These are phyloP conservation scores for Hypoxylon sp. DNA, from an alignment of 2,329 filamentous ascomycete species.

Conservation along the genomic window DNA sequence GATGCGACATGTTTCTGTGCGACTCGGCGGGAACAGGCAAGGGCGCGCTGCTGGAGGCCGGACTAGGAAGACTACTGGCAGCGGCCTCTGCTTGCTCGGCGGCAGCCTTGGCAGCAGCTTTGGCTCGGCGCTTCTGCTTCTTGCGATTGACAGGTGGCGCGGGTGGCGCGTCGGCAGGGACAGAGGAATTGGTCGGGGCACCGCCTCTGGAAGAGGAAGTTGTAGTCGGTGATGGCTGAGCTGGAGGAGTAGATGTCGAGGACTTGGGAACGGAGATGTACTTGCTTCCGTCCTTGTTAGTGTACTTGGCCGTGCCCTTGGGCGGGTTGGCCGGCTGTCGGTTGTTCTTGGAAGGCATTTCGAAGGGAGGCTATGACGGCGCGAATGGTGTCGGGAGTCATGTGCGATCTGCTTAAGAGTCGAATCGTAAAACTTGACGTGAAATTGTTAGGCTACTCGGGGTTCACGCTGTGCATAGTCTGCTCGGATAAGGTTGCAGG, in stretches of 20 bases:
- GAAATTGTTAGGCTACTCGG: constrained; percentile 22
- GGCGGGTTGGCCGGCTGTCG: constrained; percentile 62
- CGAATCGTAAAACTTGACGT: constrained; percentile 24
- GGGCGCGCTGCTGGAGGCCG: constrained; percentile 44
- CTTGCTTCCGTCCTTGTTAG: constrained; percentile 74
- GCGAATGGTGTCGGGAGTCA: constrained; percentile 35
- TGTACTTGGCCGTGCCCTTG: constrained; percentile 66
- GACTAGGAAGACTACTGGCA: constrained; percentile 53
- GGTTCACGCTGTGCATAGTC: constrained; percentile 6
- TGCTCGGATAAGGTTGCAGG: neutral
- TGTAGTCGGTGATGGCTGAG: constrained; percentile 61
- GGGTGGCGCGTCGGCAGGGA: constrained; percentile 40
- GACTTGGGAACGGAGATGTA: constrained; percentile 71
- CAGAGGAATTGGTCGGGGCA: constrained; percentile 43
- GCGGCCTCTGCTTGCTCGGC: constrained; percentile 55
- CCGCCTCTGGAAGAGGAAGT: constrained; percentile 50
- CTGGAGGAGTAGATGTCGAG: constrained; percentile 58
- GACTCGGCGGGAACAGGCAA: constrained; percentile 28
- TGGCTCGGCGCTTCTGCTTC: constrained; percentile 92
- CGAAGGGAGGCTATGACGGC: constrained; percentile 36
- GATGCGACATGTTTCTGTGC: constrained; percentile 29
- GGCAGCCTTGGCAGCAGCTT: constrained; percentile 76
- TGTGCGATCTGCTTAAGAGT: constrained; percentile 35
- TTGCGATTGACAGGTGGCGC: constrained; percentile 79
- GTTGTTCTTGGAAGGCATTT: constrained; percentile 62